Evolutionary conservation across 768 basidiomycete genomes (phyloP).

Genomic region (Lentinula boryana): DNA sequence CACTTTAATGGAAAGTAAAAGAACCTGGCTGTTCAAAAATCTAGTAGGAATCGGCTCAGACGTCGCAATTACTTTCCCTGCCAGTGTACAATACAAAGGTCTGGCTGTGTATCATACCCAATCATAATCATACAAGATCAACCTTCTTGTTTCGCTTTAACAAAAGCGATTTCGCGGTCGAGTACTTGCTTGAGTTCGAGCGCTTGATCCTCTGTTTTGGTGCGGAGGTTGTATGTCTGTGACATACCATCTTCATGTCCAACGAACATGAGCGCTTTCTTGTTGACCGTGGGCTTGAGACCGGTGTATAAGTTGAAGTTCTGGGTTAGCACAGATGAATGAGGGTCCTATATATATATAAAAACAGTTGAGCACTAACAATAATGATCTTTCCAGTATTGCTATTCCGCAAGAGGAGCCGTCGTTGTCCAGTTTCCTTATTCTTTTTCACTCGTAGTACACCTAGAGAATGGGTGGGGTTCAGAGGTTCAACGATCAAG

Average conservation of each 20-base stretch:
- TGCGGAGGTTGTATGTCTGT: slow-evolving; percentile 55
- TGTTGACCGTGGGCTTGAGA: slow-evolving; percentile 46
- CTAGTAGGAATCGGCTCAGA: neutral
- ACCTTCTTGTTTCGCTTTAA: slow-evolving; percentile 31
- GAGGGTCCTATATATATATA: neutral
- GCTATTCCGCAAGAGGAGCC: slow-evolving; percentile 67
- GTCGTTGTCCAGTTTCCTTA: slow-evolving; percentile 50
- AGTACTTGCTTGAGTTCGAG: slow-evolving; percentile 50
- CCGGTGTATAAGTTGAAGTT: slow-evolving; percentile 67
- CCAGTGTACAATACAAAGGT: slow-evolving; percentile 1
- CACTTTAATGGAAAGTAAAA: slow-evolving; percentile 62
- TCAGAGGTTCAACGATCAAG: neutral
- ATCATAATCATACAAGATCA: slow-evolving; percentile 7
- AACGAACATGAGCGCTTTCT: slow-evolving; percentile 56
- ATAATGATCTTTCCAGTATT: slow-evolving; percentile 70
- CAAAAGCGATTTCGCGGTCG: slow-evolving; percentile 54
- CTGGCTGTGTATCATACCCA: slow-evolving; percentile 3
- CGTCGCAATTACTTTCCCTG: neutral
- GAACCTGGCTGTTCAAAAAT: neutral
- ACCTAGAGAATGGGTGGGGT: slow-evolving; percentile 31
- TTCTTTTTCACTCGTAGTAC: slow-evolving; percentile 70
- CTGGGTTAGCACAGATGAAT: slow-evolving; percentile 29
- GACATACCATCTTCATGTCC: slow-evolving; percentile 61
- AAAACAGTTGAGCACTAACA: slow-evolving; percentile 35
- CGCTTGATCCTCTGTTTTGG: slow-evolving; percentile 55